Percentiles rank a stretch among this genome's conserved stretches.
Conservation (phyloP, 495 filamentous ascomycete genomes). For the Cenococcum geophilum region DNA sequence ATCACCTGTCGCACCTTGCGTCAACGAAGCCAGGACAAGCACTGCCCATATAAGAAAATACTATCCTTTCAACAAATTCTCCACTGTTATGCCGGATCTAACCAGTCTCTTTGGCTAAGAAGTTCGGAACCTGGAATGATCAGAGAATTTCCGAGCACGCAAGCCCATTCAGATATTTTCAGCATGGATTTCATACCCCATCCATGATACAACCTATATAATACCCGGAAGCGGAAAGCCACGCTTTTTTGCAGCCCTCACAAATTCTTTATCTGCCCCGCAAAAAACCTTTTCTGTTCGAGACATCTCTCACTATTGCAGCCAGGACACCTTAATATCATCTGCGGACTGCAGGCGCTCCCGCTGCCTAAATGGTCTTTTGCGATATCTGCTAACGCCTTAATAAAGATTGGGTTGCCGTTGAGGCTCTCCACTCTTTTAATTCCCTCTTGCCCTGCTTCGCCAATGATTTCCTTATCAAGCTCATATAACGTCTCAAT, state of each 20-base stretch:
- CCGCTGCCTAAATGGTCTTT: slow-evolving; percentile 68
- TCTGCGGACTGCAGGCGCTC: slow-evolving; percentile 66
- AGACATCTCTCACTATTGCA: slow-evolving; percentile 86
- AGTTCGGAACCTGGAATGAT: too few species aligned
- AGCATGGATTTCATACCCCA: too few species aligned
- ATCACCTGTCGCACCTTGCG: too few species aligned
- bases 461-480: slow-evolving; percentile 91
- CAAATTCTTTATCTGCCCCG: slow-evolving; percentile 19
- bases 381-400: slow-evolving; percentile 82
- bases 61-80: too few species aligned
- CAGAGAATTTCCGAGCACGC: too few species aligned
- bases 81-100: too few species aligned
- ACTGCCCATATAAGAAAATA: too few species aligned
- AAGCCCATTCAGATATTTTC: too few species aligned
- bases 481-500: slow-evolving; percentile 97
- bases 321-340: slow-evolving; percentile 87
- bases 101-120: too few species aligned
- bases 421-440: slow-evolving; percentile 93
- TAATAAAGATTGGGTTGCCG: slow-evolving; percentile 83
- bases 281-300: slow-evolving; percentile 90
- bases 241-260: neutral
- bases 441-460: slow-evolving; percentile 73
- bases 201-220: too few species aligned
- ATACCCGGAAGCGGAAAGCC: too few species aligned
- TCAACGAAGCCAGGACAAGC: too few species aligned